Base-by-base conservation (phyloP, 2,329 filamentous ascomycete genomes). In the Xylariales sp. region DNA sequence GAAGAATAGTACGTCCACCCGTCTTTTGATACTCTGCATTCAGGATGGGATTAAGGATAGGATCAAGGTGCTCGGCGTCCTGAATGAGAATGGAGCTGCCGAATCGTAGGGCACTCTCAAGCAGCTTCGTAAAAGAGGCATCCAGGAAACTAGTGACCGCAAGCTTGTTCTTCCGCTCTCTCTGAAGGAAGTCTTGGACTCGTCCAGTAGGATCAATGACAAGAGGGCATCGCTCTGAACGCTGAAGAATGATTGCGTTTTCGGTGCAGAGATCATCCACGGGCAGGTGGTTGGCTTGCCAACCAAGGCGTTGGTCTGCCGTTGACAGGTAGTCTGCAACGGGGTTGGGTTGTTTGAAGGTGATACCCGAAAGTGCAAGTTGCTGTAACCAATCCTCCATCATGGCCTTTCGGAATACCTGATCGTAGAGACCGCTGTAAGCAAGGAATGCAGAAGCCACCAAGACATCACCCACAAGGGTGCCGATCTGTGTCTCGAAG, bases 21-120 rank as follows among this genome's bases (percentile, higher is more conserved):
- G 94, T 98, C 69, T 90, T 94, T 65, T 98, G 94, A 63, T 98
- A 98, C 59, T 98, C 93, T 63, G 98, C 98, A 70, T 98, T 98
- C 63, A 98, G 80, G 40, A 98, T 91, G 54, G 98, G 93, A 57
- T 97, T 98, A 53, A 98, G 81, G 42, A 98, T 90, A 1, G 94
- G 94, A 56, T 98, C 93, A 40, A 98, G 70, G 59, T 98, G 87
- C 65, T 98, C 94, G 1, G 93, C 94, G 61, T 98, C 93, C 63
- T 98, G 93, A 43, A 98, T 98, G 44, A 98, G 78, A 49, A 98
- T 98, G 2, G 93, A 91, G 57, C 98, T 98, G 56, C 93, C 93
- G 65, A 98, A 98, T 57, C 93, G 88, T 45, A 98, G 74, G 14
- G 93, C 93, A 56, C 90, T 97, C 67, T 98, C 93, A 13, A 98